Conservation (phyloP, 75 land plant species). For the Cunninghamia lanceolata region DNA sequence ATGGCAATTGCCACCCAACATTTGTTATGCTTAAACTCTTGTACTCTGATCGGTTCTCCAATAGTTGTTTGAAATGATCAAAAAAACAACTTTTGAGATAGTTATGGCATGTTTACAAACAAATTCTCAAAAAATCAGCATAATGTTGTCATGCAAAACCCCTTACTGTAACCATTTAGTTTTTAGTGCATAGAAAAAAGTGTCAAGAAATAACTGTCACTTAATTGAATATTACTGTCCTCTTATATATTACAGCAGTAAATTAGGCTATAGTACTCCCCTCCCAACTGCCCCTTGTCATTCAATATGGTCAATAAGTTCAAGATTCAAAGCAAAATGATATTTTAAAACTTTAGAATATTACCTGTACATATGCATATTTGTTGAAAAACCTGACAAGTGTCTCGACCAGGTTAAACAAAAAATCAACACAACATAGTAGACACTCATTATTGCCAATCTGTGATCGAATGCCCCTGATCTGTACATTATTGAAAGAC, state of each 20-base stretch:
- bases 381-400: conserved; percentile 92
- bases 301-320: conserved; percentile 3
- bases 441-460: conserved; percentile 87
- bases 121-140: conserved; percentile 6
- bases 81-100: background rate
- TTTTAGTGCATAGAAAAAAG: background rate
- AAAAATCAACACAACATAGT: conserved; percentile 84
- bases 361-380: conserved; percentile 92
- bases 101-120: background rate
- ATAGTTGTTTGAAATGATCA: background rate
- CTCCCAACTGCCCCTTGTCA: background rate
- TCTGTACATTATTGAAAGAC: conserved; percentile 34
- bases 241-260: background rate
- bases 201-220: background rate
- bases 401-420: conserved; percentile 82
- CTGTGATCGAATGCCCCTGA: conserved; percentile 84
- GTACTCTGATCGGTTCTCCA: background rate
- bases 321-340: background rate
- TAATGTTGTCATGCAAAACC: background rate
- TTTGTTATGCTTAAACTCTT: background rate
- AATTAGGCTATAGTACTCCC: background rate
- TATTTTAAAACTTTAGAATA: background rate
- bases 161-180: background rate
- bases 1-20: background rate
- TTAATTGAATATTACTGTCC: background rate